phyloP scores from a whole-genome alignment of 257 asterid species.

The Solanum pinnatisectum region DNA sequence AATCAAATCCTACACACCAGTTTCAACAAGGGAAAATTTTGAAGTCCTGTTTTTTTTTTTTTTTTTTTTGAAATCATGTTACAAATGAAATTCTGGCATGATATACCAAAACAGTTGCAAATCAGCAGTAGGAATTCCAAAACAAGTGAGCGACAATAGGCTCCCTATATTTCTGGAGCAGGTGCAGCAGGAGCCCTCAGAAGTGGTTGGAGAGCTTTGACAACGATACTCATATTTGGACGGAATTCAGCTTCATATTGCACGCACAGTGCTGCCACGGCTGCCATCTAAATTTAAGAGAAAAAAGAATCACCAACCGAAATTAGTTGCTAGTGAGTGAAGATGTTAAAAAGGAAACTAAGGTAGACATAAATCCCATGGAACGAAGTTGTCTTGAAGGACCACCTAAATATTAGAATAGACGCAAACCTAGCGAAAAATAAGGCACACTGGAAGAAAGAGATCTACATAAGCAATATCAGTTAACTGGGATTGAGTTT shows the following conservation, averaged over 20 bases:
- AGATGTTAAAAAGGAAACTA: neutral
- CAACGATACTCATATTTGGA: slow-evolving; percentile 33
- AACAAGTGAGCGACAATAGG: neutral
- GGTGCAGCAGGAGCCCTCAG: slow-evolving; percentile 14
- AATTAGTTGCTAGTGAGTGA: neutral
- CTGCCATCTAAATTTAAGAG: slow-evolving; percentile 18
- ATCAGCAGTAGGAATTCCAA: neutral
- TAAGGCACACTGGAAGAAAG: neutral
- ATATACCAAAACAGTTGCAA: neutral
- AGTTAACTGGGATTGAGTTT: neutral
- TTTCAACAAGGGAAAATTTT: neutral
- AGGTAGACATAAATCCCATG: neutral
- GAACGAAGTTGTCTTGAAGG: neutral
- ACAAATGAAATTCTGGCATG: neutral
- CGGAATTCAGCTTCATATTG: slow-evolving; percentile 35
- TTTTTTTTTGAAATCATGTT: neutral
- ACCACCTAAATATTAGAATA: neutral
- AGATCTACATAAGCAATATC: neutral
- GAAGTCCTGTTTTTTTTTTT: neutral
- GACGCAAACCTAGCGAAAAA: neutral
- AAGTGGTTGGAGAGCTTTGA: slow-evolving; percentile 30
- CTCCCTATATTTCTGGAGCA: slow-evolving; percentile 6
- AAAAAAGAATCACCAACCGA: neutral
- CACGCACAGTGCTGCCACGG: slow-evolving; percentile 33
- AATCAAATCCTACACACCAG: neutral